These are phyloP conservation scores for Pleomassaria siparia DNA, from an alignment of 2,329 filamentous ascomycete genomes.

Conservation along the genomic window DNA sequence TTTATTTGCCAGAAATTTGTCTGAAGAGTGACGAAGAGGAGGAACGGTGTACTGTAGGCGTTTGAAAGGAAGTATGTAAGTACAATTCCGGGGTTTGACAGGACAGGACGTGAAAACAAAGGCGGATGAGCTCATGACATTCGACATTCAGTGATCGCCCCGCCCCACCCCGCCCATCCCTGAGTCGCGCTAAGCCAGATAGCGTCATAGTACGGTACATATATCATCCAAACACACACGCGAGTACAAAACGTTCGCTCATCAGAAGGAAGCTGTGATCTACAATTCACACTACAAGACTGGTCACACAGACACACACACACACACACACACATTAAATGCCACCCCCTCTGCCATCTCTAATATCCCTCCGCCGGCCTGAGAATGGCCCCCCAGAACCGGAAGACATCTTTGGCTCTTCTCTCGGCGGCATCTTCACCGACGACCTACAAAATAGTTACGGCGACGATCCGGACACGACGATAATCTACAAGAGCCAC, in stretches of 20 bases:
- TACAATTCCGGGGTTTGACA: no score
- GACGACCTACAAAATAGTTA: conserved; percentile 69
- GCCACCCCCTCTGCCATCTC: conserved; percentile 23
- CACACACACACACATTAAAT: conserved; percentile 1
- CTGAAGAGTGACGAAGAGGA: background rate
- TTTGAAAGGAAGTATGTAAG: no score
- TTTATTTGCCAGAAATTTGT: no score
- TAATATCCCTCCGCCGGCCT: conserved; percentile 32
- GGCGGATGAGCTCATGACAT: conserved; percentile 26
- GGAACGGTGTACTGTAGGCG: no score
- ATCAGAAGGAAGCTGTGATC: no score
- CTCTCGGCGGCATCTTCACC: conserved; percentile 66
- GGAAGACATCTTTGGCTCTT: conserved; percentile 62
- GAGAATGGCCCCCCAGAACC: conserved; percentile 42
- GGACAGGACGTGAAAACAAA: no score
- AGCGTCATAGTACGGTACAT: no score
- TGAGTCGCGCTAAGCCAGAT: background rate
- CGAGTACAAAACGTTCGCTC: no score
- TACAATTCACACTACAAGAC: no score
- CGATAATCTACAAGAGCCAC: conserved; percentile 59
- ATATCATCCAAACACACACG: no score
- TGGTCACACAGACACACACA: background rate
- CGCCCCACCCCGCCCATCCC: background rate
- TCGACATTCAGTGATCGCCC: background rate
- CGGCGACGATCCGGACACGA: conserved; percentile 59